Evolutionary conservation across 331 rosid species (phyloP).

Genomic region (Pyracantha coccinea): DNA sequence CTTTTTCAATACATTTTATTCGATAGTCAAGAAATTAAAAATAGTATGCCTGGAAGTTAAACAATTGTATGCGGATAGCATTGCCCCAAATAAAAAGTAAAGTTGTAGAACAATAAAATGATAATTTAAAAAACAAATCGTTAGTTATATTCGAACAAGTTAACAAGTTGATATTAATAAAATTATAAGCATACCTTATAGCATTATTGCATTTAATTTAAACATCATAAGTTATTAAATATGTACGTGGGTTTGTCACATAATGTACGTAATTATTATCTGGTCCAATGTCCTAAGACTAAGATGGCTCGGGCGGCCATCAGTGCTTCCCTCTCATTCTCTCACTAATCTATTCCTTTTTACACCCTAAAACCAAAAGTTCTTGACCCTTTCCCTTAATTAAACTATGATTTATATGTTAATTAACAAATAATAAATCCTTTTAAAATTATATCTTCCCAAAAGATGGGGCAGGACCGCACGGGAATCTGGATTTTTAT

Average conservation of each 20-base stretch:
- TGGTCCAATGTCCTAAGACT: slow-evolving; percentile 28
- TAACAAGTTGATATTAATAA: slow-evolving; percentile 13
- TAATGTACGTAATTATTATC: slow-evolving; percentile 6
- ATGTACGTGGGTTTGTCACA: background rate
- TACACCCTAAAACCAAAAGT: background rate
- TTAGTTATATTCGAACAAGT: background rate
- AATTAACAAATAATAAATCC: background rate
- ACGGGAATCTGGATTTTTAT: slow-evolving; percentile 1
- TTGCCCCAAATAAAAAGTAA: no score
- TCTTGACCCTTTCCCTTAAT: background rate
- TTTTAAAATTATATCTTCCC: background rate
- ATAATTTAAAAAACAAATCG: no score
- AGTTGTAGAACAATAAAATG: no score
- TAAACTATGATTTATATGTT: no score
- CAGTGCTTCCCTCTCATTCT: background rate
- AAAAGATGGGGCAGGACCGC: background rate
- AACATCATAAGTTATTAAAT: background rate
- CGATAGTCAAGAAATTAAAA: no score
- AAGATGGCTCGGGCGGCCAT: slow-evolving; percentile 12
- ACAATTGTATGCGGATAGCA: no score
- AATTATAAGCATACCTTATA: background rate
- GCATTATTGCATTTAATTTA: background rate
- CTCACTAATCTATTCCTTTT: background rate
- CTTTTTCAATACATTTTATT: no score
- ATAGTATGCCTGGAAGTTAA: no score